Percentiles rank a stretch among this genome's conserved stretches.
Conservation (phyloP, 495 filamentous ascomycete genomes). For the Penicilliopsis zonata region DNA sequence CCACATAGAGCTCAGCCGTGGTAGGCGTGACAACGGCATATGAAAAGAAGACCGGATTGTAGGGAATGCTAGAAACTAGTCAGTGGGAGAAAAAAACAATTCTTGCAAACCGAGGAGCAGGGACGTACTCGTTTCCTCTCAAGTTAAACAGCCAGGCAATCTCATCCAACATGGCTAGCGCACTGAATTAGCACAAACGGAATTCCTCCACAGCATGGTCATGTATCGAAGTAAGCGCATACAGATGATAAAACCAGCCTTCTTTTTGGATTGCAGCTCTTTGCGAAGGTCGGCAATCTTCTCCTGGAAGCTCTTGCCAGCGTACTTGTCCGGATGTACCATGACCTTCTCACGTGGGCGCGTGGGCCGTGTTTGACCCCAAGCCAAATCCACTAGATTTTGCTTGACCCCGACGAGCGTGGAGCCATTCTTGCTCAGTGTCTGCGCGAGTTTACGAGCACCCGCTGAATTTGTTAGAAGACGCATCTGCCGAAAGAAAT, state of each 20-base stretch:
- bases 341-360: conserved; percentile 67
- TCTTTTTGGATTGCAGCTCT: conserved; percentile 86
- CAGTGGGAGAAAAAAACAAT: conserved; percentile 3
- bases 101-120: not conserved
- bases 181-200: no score
- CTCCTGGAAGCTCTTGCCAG: conserved; percentile 70
- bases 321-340: conserved; percentile 56
- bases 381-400: conserved; percentile 82
- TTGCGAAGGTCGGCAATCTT: conserved; percentile 84
- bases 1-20: conserved; percentile 72
- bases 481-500: not conserved
- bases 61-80: conserved; percentile 60
- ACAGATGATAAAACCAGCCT: conserved; percentile 79
- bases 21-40: conserved; percentile 83
- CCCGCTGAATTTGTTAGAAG: conserved; percentile 35
- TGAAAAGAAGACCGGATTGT: conserved; percentile 98
- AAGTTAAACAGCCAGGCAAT: conserved; percentile 98
- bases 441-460: conserved; percentile 77
- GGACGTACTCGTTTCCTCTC: conserved; percentile 71
- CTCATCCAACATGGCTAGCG: conserved; percentile 76
- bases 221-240: no score
- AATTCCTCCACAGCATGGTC: no score
- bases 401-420: conserved; percentile 58
- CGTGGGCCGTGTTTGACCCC: conserved; percentile 62
- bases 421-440: conserved; percentile 73